Percentiles rank a stretch among this genome's conserved stretches.
phyloP scores from a whole-genome alignment of 805 yeast genomes.

The Suhomyces canberraensis region DNA sequence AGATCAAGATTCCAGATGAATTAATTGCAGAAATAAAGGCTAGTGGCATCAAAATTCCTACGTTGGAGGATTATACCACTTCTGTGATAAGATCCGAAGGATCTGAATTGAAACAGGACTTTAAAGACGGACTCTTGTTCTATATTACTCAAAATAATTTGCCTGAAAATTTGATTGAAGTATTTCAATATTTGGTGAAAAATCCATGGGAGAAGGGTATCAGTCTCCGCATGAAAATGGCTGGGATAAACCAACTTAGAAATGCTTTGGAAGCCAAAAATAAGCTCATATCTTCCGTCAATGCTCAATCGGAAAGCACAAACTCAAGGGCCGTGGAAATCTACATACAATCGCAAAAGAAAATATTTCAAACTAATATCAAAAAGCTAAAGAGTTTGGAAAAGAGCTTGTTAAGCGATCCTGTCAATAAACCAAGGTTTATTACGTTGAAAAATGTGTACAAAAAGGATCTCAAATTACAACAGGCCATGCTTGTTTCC shows the following conservation, averaged over 20 bases:
- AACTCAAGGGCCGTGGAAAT: conserved; percentile 30
- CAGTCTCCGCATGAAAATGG: conserved; percentile 54
- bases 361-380: conserved; percentile 41
- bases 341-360: conserved; percentile 50
- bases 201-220: conserved; percentile 44
- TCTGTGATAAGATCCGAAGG: conserved; percentile 19
- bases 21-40: conserved; percentile 27
- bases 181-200: conserved; percentile 55
- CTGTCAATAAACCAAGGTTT: conserved; percentile 40
- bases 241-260: conserved; percentile 56
- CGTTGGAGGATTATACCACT: conserved; percentile 36
- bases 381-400: conserved; percentile 48
- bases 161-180: conserved; percentile 44
- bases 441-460: conserved; percentile 56
- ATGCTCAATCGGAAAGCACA: not conserved
- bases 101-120: conserved; percentile 4
- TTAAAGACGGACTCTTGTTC: conserved; percentile 38
- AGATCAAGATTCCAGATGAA: conserved; percentile 50
- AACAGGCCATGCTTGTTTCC: conserved; percentile 50
- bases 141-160: conserved; percentile 32
- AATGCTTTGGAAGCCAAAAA: conserved; percentile 52
- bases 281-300: conserved; percentile 14
- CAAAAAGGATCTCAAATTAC: conserved; percentile 52
- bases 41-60: conserved; percentile 38
- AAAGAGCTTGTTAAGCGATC: conserved; percentile 36